Base-by-base conservation (phyloP, 2,329 filamentous ascomycete genomes). In the Cytospora piceicola region DNA sequence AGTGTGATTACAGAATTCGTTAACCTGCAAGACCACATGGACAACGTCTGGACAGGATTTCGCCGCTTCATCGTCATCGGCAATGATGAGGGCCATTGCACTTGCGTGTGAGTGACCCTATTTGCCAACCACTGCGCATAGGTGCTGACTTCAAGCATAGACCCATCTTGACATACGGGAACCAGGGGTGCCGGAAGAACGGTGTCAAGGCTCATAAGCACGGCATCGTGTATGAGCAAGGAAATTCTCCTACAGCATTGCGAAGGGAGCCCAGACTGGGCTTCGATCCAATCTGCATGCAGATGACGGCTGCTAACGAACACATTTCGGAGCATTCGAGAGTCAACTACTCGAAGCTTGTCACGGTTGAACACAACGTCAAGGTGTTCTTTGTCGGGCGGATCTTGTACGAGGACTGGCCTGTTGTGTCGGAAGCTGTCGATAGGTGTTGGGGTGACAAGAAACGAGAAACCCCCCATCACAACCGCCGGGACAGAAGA, bases 291-390 rank as follows among this genome's bases (percentile, higher is more conserved):
- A 77, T 86, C 42, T 75, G 74, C 32, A 77, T 85, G 52, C 72
- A 77, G 0, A 78, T 86, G 24, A 75, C 73, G 24, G 74, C 77
- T 4, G 73, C 76, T 17, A 77, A 76, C 36, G 83, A 87, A 66
- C 79, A 74, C 62, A 76, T 87, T 8, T 76, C 77, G 14, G 77
- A 69, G 34, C 80, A 83, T 67, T 88, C 85, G 15, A 81, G 85
- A 6, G 79, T 86, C 69, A 86, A 87, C 73, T 87, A 87, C 72
- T 81, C 83, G 6, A 87, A 87, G 68, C 75, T 84, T 7, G 77
- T 81, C 32, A 85, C 83, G 3, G 77, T 88, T 30, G 91, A 87
- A 72, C 85, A 87, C 74, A 88, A 88, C 70, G 76, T 82, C 69
- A 81, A 78, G 55, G 83, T 87, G n/a, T 78, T 82, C 69, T 86